Conservation (phyloP, 352 stramenopile species). For the Ophiocytium majus region DNA sequence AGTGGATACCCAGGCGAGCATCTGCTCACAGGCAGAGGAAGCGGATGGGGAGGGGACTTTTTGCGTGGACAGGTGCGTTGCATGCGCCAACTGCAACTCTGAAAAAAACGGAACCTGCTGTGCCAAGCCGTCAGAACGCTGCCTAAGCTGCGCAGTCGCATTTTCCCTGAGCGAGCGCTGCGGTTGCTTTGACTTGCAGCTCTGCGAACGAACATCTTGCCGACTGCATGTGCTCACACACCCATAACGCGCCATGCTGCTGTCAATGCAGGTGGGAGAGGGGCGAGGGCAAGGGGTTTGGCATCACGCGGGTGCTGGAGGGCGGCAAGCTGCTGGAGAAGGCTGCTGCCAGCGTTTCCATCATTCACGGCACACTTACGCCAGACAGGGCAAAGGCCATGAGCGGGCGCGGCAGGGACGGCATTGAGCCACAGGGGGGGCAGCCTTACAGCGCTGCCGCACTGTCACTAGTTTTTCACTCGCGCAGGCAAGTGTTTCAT, state of each 20-base stretch:
- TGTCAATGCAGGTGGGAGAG: constrained; percentile 21
- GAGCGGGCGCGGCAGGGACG: constrained; percentile 37
- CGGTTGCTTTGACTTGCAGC: no score
- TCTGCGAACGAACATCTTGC: no score
- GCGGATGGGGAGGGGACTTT: constrained; percentile 25
- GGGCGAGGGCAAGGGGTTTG: constrained; percentile 26
- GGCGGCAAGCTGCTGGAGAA: constrained; percentile 53
- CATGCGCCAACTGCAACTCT: background rate
- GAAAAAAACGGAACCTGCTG: no score
- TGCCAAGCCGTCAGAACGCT: no score
- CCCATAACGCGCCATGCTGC: no score
- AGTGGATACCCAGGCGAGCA: constrained; percentile 34
- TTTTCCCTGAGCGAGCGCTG: no score
- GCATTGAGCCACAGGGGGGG: constrained; percentile 38
- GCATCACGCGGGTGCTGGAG: constrained; percentile 55
- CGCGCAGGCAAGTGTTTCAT: constrained; percentile 21
- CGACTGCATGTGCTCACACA: no score
- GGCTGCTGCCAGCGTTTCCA: constrained; percentile 51
- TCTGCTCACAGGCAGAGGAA: constrained; percentile 36
- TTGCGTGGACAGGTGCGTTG: constrained; percentile 6
- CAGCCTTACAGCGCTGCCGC: constrained; percentile 50
- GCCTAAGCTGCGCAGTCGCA: no score
- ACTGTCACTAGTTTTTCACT: constrained; percentile 57
- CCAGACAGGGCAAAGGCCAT: constrained; percentile 49
- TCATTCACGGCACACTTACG: constrained; percentile 53